Evolutionary conservation across 83 land plant species (phyloP).

Genomic region (Picea engelmannii): DNA sequence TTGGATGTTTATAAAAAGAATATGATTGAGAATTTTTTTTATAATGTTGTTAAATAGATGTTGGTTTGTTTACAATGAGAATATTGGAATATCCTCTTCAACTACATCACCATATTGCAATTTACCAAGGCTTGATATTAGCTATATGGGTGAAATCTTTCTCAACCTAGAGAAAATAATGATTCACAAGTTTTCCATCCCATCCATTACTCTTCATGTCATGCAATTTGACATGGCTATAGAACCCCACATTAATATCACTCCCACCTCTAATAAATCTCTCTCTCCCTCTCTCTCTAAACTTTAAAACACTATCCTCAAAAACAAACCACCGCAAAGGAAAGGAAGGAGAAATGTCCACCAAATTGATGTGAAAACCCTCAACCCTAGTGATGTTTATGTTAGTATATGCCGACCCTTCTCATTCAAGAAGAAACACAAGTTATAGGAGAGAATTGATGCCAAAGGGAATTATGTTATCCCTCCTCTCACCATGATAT

Average conservation of each 20-base stretch:
- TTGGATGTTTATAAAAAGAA: not conserved
- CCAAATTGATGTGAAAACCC: no score
- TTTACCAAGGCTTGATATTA: conserved; percentile 23
- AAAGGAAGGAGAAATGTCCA: conserved; percentile 13
- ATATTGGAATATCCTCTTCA: not conserved
- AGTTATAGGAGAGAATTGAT: no score
- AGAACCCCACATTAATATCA: conserved; percentile 88
- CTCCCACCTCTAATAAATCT: conserved; percentile 87
- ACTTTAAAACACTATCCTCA: conserved; percentile 78
- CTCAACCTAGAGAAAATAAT: conserved; percentile 67
- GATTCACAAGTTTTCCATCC: conserved; percentile 59
- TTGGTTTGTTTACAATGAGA: not conserved
- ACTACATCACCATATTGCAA: no score
- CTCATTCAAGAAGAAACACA: no score
- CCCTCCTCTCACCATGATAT: no score
- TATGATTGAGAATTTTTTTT: not conserved
- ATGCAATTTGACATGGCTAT: conserved; percentile 62
- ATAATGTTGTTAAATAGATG: not conserved
- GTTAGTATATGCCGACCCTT: no score
- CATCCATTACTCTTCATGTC: conserved; percentile 54
- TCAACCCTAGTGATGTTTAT: no score
- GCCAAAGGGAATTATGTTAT: no score
- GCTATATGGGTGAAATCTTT: conserved; percentile 40
- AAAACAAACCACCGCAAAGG: conserved; percentile 77
- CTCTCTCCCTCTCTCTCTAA: conserved; percentile 75